A percentile compares a stretch with the other conserved stretches of the same genome.
Evolutionary conservation across 257 asterid genomes (phyloP).

Genomic region (Rauvolfia tetraphylla): DNA sequence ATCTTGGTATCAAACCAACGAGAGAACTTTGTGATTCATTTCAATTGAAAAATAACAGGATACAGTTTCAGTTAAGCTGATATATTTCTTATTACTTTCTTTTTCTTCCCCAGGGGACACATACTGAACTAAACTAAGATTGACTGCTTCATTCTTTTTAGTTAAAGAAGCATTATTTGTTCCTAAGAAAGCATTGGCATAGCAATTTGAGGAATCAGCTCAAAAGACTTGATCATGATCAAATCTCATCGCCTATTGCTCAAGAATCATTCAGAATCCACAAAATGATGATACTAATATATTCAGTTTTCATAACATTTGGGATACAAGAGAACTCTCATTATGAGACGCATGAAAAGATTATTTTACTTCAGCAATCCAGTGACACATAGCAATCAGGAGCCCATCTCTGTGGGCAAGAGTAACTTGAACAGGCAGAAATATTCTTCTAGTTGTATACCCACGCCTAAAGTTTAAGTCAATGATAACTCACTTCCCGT

Average conservation of each 20-base stretch:
- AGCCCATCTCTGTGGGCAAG: neutral
- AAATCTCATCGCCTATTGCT: neutral
- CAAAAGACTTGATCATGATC: neutral
- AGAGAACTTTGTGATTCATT: neutral
- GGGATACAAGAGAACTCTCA: no score
- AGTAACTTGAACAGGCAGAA: neutral
- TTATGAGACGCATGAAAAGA: neutral
- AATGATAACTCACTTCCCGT: neutral
- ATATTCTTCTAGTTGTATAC: neutral
- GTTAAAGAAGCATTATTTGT: neutral
- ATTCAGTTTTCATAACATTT: neutral
- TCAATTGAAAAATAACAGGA: neutral
- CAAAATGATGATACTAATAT: neutral
- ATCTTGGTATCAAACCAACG: neutral
- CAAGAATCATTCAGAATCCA: neutral
- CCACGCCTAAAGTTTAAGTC: neutral
- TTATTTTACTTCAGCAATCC: neutral
- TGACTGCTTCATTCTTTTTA: neutral
- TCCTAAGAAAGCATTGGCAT: neutral
- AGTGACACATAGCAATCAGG: neutral
- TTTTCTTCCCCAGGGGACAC: no score
- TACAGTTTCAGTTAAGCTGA: neutral
- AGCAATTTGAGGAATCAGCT: neutral
- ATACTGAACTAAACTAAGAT: no score
- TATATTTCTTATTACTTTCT: no score